These are phyloP conservation scores for Lactarius akahatsu DNA, from an alignment of 768 basidiomycete genomes.

Conservation along the genomic window DNA sequence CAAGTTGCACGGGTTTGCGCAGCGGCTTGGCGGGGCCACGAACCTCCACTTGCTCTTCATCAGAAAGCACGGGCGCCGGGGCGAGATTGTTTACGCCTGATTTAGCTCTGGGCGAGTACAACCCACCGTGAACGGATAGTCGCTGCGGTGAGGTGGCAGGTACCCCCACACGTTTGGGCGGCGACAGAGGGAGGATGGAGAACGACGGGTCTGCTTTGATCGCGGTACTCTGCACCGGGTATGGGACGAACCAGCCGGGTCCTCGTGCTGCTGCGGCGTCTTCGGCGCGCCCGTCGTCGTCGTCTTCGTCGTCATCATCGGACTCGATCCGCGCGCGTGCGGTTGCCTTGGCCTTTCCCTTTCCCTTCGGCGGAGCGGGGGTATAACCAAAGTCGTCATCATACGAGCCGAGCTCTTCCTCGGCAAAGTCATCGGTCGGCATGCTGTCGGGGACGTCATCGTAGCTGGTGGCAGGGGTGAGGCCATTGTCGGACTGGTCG, in stretches of 20 bases:
- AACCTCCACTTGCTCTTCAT: conserved; percentile 10
- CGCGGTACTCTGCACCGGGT: conserved; percentile 1
- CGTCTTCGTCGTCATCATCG: conserved; percentile 12
- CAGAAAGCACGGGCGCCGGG: not conserved
- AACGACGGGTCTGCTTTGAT: conserved; percentile 16
- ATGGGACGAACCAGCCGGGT: not conserved
- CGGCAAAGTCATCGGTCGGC: conserved; percentile 15
- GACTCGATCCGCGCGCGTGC: conserved; percentile 22
- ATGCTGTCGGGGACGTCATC: conserved; percentile 20
- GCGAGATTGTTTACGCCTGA: conserved; percentile 3
- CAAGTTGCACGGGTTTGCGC: not conserved
- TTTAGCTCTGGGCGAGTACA: conserved; percentile 5
- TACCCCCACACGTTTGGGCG: conserved; percentile 5
- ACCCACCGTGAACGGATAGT: not conserved
- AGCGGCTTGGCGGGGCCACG: not conserved
- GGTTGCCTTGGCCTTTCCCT: not conserved
- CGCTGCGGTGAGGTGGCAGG: not conserved
- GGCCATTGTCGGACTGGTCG: conserved; percentile 11
- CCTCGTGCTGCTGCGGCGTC: not conserved
- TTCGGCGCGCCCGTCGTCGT: conserved; percentile 10
- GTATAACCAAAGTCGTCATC: conserved; percentile 17
- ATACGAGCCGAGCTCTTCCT: conserved; percentile 17
- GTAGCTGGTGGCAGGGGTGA: conserved; percentile 9
- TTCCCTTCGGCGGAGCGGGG: conserved; percentile 12
- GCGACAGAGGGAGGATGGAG: conserved; percentile 19